These are phyloP conservation scores for Sabuloglossum arenarium DNA, from an alignment of 495 filamentous ascomycete species.

Conservation along the genomic window DNA sequence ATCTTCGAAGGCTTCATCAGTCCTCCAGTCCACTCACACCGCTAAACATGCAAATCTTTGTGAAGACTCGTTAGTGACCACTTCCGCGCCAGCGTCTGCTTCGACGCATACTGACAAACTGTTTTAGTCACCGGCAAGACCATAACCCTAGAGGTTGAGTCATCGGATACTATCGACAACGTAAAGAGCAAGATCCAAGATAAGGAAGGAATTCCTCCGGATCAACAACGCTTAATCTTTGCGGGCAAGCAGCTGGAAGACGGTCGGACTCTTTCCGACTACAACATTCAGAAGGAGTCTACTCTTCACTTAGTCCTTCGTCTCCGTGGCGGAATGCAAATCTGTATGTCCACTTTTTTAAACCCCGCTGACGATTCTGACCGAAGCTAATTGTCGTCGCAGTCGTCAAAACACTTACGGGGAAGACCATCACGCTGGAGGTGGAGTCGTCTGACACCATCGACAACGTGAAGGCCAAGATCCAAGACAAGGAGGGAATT, in stretches of 20 bases:
- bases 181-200: too few species aligned
- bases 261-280: conserved; percentile 84
- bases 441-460: conserved; percentile 96
- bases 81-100: background rate
- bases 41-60: conserved; percentile 78
- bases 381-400: too few species aligned
- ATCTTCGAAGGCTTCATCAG: background rate
- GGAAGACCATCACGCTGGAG: conserved; percentile 98
- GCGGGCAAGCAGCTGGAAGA: conserved; percentile 97
- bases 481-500: conserved; percentile 98
- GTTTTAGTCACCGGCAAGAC: conserved; percentile 74
- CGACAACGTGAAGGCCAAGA: conserved; percentile 98
- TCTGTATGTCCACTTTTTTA: conserved; percentile 43
- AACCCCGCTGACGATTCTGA: conserved; percentile 13
- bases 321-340: conserved; percentile 97
- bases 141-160: too few species aligned
- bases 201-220: too few species aligned
- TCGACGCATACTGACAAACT: background rate
- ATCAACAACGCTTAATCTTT: conserved; percentile 96
- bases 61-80: conserved; percentile 69
- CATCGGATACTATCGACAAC: too few species aligned
- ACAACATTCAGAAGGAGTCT: too few species aligned
- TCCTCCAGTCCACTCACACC: background rate
- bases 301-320: conserved; percentile 92
- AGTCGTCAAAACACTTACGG: conserved; percentile 79